Evolutionary conservation across 208 protist genomes (phyloP), one percentile per base, ranked within the genome.

Genomic region (Acanthamoeba royreba): DNA sequence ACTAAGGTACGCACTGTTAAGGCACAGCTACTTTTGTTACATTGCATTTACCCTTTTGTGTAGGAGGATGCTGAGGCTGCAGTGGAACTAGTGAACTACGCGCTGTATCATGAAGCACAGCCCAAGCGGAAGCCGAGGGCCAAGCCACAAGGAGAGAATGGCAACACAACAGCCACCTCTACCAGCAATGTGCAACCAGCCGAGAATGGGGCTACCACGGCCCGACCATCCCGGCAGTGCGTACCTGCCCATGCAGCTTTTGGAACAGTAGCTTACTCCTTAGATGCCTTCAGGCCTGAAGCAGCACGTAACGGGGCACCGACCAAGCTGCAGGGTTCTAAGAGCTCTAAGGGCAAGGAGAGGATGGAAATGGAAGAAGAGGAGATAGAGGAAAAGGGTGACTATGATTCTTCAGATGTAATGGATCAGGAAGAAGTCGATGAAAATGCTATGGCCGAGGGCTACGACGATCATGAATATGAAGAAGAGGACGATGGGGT

Each of bases 31-130:
- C 49, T 55, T 19, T 55, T 55, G 13, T 19, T 19, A 9, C 49
- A 55, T 55, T 55, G 9, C 49, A 55, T 19, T 55, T 55, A 9
- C 49, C 19, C 49, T 19, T 55, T 19, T 66, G 11, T 47, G 69
- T 22, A 81, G 42, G 77, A 86, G 77, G 77, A 86, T 35, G 77
- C 77, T 35, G 77, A 47, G 77, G 77, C 46, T 1, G 77, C 77
- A 8, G 77, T 86, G 40, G 77, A 22, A 45, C 77, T 86, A n/a
- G 77, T 86, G 31, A 86, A 86, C 77, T 86, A 58, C 28, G 77
- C 77, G 22, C 77, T 86, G 43, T 86, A 86, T 28, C 77, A 86
- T 31, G 77, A 86, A n/a, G 63, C 63, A 1, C 63, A 74, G 63
- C 63, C 63, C 63, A 74, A 43, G 63, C 1, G 35, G 35, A 74